A percentile compares a stretch with the other conserved stretches of the same genome.
phyloP scores from a whole-genome alignment of 768 basidiomycete genomes.

The Punctularia strigosozonata region DNA sequence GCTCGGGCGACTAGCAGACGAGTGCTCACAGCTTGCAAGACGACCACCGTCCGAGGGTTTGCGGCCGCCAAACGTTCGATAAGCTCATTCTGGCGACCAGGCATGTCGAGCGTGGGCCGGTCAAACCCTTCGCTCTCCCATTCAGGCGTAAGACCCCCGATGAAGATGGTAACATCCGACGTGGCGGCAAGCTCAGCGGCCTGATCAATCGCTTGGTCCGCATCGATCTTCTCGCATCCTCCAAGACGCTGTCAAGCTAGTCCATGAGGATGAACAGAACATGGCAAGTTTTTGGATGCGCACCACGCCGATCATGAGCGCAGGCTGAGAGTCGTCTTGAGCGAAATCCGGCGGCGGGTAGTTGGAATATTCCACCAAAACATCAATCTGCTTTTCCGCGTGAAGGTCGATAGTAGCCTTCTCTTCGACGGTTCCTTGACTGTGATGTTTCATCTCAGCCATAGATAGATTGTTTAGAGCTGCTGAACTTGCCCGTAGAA shows the following conservation, averaged over 20 bases:
- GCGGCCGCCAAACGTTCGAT: slow-evolving; percentile 38
- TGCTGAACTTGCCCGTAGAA: slow-evolving; percentile 45
- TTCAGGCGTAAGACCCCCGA: slow-evolving; percentile 54
- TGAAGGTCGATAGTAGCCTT: slow-evolving; percentile 35
- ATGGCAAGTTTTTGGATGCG: slow-evolving; percentile 12
- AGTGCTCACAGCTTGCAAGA: slow-evolving; percentile 40
- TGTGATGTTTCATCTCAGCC: no score
- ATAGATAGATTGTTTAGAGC: no score
- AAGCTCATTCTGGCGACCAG: slow-evolving; percentile 47
- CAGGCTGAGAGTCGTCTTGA: slow-evolving; percentile 45
- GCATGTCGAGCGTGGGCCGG: slow-evolving; percentile 45
- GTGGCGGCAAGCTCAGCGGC: slow-evolving; percentile 43
- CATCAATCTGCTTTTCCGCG: slow-evolving; percentile 34
- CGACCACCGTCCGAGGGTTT: slow-evolving; percentile 48
- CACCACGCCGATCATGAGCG: slow-evolving; percentile 59
- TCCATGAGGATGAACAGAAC: no score
- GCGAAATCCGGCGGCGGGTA: slow-evolving; percentile 33
- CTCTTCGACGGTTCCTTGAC: slow-evolving; percentile 57
- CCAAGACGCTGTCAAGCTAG: slow-evolving; percentile 39
- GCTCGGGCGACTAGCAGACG: slow-evolving; percentile 9
- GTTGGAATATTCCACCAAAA: slow-evolving; percentile 59
- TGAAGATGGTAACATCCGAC: slow-evolving; percentile 44
- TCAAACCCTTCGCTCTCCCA: slow-evolving; percentile 76
- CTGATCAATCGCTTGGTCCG: slow-evolving; percentile 39
- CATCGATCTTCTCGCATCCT: slow-evolving; percentile 51